These are phyloP conservation scores for Hymenoscyphus occultus DNA, from an alignment of 2,329 filamentous ascomycete species.

Conservation along the genomic window DNA sequence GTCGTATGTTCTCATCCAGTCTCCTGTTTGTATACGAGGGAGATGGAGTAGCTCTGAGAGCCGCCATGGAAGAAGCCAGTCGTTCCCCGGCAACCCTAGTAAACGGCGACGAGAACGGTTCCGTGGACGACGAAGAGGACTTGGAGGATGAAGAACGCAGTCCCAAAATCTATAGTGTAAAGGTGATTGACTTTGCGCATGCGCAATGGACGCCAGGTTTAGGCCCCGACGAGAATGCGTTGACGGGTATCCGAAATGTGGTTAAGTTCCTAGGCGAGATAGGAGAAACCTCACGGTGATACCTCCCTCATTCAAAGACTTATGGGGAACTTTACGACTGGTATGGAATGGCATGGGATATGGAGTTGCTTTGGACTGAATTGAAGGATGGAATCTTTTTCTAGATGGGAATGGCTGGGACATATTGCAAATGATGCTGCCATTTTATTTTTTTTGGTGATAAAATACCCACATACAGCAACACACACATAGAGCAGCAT, in stretches of 20 bases:
- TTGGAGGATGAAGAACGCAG: constrained; percentile 51
- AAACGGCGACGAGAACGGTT: constrained; percentile 31
- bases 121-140: constrained; percentile 38
- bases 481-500: too few relatives aligned
- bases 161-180: constrained; percentile 72
- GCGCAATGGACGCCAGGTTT: constrained; percentile 75
- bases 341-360: constrained; percentile 13
- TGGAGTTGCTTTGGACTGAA: neutral
- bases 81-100: constrained; percentile 31
- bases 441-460: too few relatives aligned
- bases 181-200: constrained; percentile 96
- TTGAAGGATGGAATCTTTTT: too few relatives aligned
- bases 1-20: constrained; percentile 56
- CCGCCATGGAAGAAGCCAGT: constrained; percentile 37
- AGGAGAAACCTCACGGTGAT: constrained; percentile 43
- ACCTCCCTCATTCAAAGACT: constrained; percentile 8
- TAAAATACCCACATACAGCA: too few relatives aligned
- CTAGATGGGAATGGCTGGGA: too few relatives aligned
- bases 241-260: constrained; percentile 71
- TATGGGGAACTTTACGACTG: neutral
- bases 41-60: constrained; percentile 52
- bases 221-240: constrained; percentile 81
- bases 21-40: constrained; percentile 64
- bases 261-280: constrained; percentile 57
- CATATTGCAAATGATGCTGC: too few relatives aligned